Evolutionary conservation across 176 grass and related monocot species (phyloP), one percentile per base, ranked within the genome.

Genomic region (Lolium multiflorum): DNA sequence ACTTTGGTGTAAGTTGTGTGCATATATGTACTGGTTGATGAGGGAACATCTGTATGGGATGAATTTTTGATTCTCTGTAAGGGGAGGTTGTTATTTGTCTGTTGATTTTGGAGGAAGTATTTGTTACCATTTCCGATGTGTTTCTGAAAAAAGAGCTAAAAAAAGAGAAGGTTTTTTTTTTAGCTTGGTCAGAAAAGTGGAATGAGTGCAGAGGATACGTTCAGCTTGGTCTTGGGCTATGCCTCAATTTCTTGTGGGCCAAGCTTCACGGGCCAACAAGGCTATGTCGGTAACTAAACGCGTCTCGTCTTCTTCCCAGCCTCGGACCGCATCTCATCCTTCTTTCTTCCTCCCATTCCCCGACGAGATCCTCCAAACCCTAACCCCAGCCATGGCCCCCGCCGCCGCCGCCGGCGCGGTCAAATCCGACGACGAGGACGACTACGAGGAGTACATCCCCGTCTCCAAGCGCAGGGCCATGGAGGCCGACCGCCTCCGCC

Each of bases 371-470:
- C 80, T 51, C 12, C 47, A 26, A 81, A 43, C 83, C 87, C 83
- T 72, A 77, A 10, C 74, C 84, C 13, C 82, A 46, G 74, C 54
- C 77, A 63, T 82, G 68, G 35, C 84, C 64, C 69, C 81, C 31
- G 28, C 52, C 74, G 20, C 26, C 63, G 64, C 64, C 68, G 46
- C 16, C n/a, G 15, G 50, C 66, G 50, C 50, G 11, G 22, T 8
- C 21, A 76, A 84, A n/a, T 39, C 58, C 46, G 84, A 48, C 41
- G 80, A 81, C 12, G 86, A 93, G 0, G 91, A 78, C 10, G 66
- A 93, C 48, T 91, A 91, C 81, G 71, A 82, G 56, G 94, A 95
- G 46, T 95, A 95, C 66, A 83, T 95, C 50, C 94, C 91, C 20
- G 89, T 95, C 14, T 39, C 83, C 20, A 95, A 95, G 71, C 89